A percentile compares a stretch with the other conserved stretches of the same genome.
Evolutionary conservation across 257 asterid species (phyloP).

Genomic region (Salvia splendens): DNA sequence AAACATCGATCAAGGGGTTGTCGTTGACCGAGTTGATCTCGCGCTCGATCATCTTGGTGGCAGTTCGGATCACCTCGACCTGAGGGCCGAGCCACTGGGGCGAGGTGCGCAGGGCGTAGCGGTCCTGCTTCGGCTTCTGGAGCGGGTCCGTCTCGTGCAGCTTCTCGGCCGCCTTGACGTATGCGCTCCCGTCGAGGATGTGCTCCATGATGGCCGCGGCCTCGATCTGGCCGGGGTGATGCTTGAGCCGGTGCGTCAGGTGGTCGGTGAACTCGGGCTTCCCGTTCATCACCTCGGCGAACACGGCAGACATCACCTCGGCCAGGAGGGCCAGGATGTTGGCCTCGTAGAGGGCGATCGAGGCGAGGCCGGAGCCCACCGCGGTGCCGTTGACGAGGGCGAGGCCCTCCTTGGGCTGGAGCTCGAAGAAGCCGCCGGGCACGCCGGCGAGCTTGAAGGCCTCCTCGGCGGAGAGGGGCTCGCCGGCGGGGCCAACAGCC

Average conservation of each 20-base stretch:
- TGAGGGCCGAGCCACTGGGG: constrained; percentile 68
- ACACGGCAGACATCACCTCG: constrained; percentile 54
- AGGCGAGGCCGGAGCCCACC: constrained; percentile 60
- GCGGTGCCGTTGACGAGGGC: constrained; percentile 65
- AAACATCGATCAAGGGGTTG: constrained; percentile 58
- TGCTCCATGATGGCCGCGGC: constrained; percentile 69
- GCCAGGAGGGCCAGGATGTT: constrained; percentile 44
- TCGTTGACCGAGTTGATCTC: constrained; percentile 62
- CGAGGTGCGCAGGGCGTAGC: constrained; percentile 58
- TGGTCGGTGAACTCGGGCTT: constrained; percentile 61
- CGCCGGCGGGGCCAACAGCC: constrained; percentile 48
- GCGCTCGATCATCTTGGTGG: constrained; percentile 55
- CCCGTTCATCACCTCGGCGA: constrained; percentile 62
- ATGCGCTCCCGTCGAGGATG: constrained; percentile 51
- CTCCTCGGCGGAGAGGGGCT: constrained; percentile 38
- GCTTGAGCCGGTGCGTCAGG: constrained; percentile 56
- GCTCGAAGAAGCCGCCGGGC: constrained; percentile 47
- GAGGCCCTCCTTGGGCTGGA: constrained; percentile 61
- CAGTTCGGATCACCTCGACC: constrained; percentile 52
- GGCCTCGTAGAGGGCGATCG: constrained; percentile 52
- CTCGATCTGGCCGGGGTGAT: constrained; percentile 63
- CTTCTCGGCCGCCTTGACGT: constrained; percentile 49
- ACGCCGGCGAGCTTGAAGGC: constrained; percentile 55
- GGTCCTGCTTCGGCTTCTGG: constrained; percentile 56
- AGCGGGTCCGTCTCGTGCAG: constrained; percentile 54